Conservation (phyloP, 192 early-diverging fungal genomes). For the Podochytrium sp. region DNA sequence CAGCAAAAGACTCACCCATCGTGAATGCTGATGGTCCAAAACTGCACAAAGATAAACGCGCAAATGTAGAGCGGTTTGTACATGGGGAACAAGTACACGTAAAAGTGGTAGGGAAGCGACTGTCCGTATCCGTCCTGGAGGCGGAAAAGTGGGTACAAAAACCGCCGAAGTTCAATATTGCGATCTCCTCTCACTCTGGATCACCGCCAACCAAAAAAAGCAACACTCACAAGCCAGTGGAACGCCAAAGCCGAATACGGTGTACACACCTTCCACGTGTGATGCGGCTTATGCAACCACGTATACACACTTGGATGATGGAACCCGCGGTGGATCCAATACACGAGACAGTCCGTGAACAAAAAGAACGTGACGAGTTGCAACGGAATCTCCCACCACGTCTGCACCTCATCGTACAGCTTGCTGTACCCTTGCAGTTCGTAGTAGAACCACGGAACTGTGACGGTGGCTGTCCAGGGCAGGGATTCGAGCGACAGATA, state of each 20-base stretch:
- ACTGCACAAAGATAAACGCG: slow-evolving; percentile 85
- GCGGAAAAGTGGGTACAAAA: background rate
- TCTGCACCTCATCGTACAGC: slow-evolving; percentile 75
- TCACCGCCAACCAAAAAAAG: background rate
- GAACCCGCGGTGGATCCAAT: slow-evolving; percentile 94
- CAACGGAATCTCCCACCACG: slow-evolving; percentile 70
- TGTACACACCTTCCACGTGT: slow-evolving; percentile 91
- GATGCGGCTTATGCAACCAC: slow-evolving; percentile 85
- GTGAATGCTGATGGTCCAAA: slow-evolving; percentile 98
- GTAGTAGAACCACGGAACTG: slow-evolving; percentile 89
- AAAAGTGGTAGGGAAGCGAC: slow-evolving; percentile 94
- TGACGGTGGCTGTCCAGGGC: slow-evolving; percentile 80
- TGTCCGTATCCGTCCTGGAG: slow-evolving; percentile 88
- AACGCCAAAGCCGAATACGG: slow-evolving; percentile 96
- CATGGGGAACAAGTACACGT: slow-evolving; percentile 90
- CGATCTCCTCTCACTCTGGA: background rate
- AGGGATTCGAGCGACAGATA: slow-evolving; percentile 75
- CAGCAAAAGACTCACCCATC: slow-evolving; percentile 65
- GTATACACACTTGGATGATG: slow-evolving; percentile 92
- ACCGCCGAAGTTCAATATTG: background rate
- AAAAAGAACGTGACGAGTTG: slow-evolving; percentile 78
- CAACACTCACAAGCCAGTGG: slow-evolving; percentile 70
- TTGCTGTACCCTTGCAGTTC: slow-evolving; percentile 88
- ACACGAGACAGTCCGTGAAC: slow-evolving; percentile 94
- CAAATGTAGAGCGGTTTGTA: slow-evolving; percentile 87